Conservation (phyloP, 106 monocot genomes). For the Vanilla planifolia region DNA sequence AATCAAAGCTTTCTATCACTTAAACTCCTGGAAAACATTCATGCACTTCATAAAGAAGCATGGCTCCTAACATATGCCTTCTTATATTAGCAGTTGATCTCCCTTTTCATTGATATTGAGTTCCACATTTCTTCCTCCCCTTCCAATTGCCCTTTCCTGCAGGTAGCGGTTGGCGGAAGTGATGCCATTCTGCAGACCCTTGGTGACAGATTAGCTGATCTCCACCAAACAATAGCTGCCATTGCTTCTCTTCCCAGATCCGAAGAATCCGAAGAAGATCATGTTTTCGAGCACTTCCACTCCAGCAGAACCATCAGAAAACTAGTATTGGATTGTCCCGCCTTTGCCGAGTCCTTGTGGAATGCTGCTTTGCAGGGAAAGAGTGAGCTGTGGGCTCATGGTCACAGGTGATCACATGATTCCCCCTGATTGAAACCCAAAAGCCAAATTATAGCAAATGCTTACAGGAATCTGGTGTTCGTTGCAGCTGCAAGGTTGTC, state of each 20-base stretch:
- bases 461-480: not conserved
- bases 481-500: constrained; percentile 76
- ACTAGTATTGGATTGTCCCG: constrained; percentile 54
- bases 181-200: constrained; percentile 46
- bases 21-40: too few relatives aligned
- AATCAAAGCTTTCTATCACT: too few relatives aligned
- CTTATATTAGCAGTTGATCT: too few relatives aligned
- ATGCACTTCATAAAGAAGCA: too few relatives aligned
- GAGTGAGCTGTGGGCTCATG: constrained; percentile 72
- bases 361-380: constrained; percentile 63
- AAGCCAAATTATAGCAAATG: not conserved
- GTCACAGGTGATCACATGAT: constrained; percentile 54
- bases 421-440: not conserved
- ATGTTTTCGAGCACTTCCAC: constrained; percentile 75
- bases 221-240: constrained; percentile 70
- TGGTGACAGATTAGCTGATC: constrained; percentile 29
- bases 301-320: constrained; percentile 81
- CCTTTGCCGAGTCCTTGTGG: constrained; percentile 68
- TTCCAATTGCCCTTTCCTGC: not conserved
- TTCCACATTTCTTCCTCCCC: not conserved
- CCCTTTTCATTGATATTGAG: too few relatives aligned
- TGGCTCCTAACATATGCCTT: too few relatives aligned
- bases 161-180: constrained; percentile 72
- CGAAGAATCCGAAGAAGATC: constrained; percentile 45
- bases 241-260: constrained; percentile 50